Base-by-base conservation (phyloP, 2,329 filamentous ascomycete genomes). In the Ceratocystis albifundus region DNA sequence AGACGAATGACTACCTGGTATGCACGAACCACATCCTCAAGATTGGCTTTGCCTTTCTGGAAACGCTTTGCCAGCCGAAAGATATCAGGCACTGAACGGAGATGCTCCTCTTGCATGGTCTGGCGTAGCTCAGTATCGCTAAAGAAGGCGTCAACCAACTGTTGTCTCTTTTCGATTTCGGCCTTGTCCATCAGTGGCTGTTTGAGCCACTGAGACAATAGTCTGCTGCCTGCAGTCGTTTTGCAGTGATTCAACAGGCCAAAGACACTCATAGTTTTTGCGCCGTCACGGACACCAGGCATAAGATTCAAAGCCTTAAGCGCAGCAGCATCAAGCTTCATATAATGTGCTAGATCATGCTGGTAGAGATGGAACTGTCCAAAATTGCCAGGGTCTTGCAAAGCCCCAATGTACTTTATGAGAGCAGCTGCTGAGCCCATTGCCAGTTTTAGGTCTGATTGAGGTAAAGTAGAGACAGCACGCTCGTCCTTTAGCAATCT, bases 301-400 rank as follows among this genome's bases (percentile, higher is more conserved):
- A 99, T 97, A 46, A 99, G 82, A 72, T 99, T 99, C 65, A 99
- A 81, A 0, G 94, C 94, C 72, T 95, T 93, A 55, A 99, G 79
- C 0, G 94, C 94, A 0, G 94, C 90, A 0, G 95, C 91, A 75
- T 99, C 94, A 3, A 99, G 81, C 76, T 96, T 99, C 94, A 99
- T 99, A 75, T 90, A 99, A 72, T 99, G 92, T 1, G 92, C 88
- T 57, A 99, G 78, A 73, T 99, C 94, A 75, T 99, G 94, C 76
- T 99, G 94, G 73, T 97, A 99, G 17, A 99, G 83, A 74, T 93
- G 90, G 73, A 95, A 99, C 73, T 99, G 93, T 2, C 95, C 94
- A 75, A 96, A 97, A 76, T 99, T 99, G 66, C 89, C 90, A 0
- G 89, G 80, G 74, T 99, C 94, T 36, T 94, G 89, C 76, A 99